Evolutionary conservation across 371 early-diverging fungal genomes (phyloP), one percentile per base, ranked within the genome.

Genomic region (Saksenaea oblongispora): DNA sequence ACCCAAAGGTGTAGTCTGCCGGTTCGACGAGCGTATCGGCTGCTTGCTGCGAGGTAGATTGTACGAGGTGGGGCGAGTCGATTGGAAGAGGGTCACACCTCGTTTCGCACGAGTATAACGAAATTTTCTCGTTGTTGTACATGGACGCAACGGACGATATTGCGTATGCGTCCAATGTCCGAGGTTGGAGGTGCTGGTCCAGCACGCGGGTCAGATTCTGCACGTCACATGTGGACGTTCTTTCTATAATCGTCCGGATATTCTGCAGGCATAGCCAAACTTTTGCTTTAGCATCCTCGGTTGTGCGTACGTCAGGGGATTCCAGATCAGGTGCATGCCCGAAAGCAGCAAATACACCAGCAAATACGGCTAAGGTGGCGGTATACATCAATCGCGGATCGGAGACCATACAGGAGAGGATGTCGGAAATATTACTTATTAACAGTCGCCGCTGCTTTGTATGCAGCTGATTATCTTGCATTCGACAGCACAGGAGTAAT

Each of bases 1-100:
- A 53, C 57, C 78, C 82, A 65, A 81, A 81, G 0, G 82, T 81
- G 41, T 81, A 81, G 37, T 81, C 79, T 5, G 77, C 82, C 37
- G 82, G 82, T 17, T 81, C 82, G 37, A 81, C 74, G 35, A 4
- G 7, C 2, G 2, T 31, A 31, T 7, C 7, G 2, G 4, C 31
- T 31, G 31, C 2, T 31, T 31, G 31, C 31, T 31, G 31, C 31
- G 31, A 31, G 31, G 31, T 7, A 7, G 31, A 31, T 31, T 31
- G 4, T 7, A 31, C 7, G 31, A 31, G 31, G 7, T 7, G 31
- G 2, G 31, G 31, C 31, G 31, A 31, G 4, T 31, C 31, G 31
- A 4, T 31, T 2, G 4, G 31, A 7, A 31, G 2, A 31, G 31
- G 31, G 7, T 31, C 31, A 31, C 31, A 31, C 7, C 31, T 31